These are phyloP conservation scores for Penicillium silybi DNA, from an alignment of 495 filamentous ascomycete genomes.

Conservation along the genomic window DNA sequence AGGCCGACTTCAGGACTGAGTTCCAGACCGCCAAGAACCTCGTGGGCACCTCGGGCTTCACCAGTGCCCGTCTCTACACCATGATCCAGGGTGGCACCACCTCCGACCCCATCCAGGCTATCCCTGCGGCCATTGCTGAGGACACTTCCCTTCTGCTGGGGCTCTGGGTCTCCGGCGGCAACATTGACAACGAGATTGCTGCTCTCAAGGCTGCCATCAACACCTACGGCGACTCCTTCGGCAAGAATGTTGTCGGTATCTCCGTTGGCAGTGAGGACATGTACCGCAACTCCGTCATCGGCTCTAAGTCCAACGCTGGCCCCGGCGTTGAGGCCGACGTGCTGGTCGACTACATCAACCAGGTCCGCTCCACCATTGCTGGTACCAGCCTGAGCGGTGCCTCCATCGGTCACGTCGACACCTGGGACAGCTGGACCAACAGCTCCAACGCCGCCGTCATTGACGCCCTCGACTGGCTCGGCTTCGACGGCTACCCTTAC, in stretches of 20 bases:
- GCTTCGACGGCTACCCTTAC: conserved; percentile 72
- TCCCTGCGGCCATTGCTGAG: conserved; percentile 74
- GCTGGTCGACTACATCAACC: conserved; percentile 62
- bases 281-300: conserved; percentile 69
- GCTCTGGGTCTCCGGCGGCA: conserved; percentile 70
- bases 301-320: conserved; percentile 49
- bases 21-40: conserved; percentile 70
- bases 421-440: conserved; percentile 85
- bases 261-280: conserved; percentile 89
- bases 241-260: conserved; percentile 70
- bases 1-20: conserved; percentile 64
- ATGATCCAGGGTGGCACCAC: conserved; percentile 59
- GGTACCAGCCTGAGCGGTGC: conserved; percentile 52
- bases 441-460: conserved; percentile 66
- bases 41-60: conserved; percentile 67
- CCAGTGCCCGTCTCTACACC: conserved; percentile 64
- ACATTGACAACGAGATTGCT: conserved; percentile 64
- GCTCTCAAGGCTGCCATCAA: conserved; percentile 62
- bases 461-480: conserved; percentile 68
- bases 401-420: conserved; percentile 83
- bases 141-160: conserved; percentile 71
- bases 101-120: conserved; percentile 60
- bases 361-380: conserved; percentile 54
- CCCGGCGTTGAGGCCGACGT: conserved; percentile 54
- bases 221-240: conserved; percentile 59